Evolutionary conservation across 768 basidiomycete genomes (phyloP), one percentile per base, ranked within the genome.

Genomic region (Tulasnella calospora): DNA sequence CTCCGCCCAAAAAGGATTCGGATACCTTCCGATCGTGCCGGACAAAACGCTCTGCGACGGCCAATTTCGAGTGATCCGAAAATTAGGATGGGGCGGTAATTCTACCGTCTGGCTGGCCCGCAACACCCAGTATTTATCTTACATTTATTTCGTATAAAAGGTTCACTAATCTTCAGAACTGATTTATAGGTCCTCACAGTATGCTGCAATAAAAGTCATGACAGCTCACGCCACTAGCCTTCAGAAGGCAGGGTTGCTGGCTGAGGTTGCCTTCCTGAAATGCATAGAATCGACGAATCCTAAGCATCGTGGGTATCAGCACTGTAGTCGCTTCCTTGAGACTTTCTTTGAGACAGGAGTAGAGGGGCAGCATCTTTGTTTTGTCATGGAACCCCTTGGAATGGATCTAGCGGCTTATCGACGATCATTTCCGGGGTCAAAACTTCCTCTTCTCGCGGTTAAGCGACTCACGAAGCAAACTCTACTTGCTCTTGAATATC

Each of bases 401-500:
- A 44, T 41, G 23, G 33, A 17, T 17, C 27, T 78, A 21, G 21
- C 33, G 3, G 12, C 33, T 7, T 41, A 75, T 40, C 36, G 77
- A 21, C 9, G 36, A 7, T 35, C 13, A 23, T 70, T 41, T n/a
- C 41, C 57, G 41, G 23, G 40, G 13, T 41, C 30, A 19, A 10
- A 33, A n/a, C 51, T 79, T 30, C 23, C 74, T 23, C n/a, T 71
- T 21, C 17, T 41, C 17, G 77, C 61, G 8, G 23, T 46, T 27
- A 76, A 73, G 61, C 74, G 67, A 12, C 41, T 76, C 27, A 30
- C 76, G 2, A 27, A 71, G n/a, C 61, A 79, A 57, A 38, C 77
- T 33, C 75, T 79, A 8, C 47, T 67, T 38, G 79, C 76, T 10
- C 71, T 79, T 4, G 76, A 79, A 36, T 79, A 79, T 33, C 27